These are phyloP conservation scores for Boletellus sp. DNA, from an alignment of 768 basidiomycete genomes.

Conservation along the genomic window DNA sequence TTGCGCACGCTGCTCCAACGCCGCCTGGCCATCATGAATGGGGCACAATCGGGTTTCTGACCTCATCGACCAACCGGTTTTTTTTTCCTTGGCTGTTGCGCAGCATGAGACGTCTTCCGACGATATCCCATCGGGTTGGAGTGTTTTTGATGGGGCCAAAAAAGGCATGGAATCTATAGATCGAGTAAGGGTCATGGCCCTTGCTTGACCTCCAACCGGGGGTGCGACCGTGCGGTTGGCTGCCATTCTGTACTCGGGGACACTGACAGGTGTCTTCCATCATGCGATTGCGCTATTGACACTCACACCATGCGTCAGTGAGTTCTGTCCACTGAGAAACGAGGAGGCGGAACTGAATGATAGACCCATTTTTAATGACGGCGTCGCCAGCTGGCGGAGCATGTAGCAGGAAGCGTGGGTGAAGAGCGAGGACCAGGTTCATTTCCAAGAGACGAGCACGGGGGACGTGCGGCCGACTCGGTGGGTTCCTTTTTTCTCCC, in stretches of 20 bases:
- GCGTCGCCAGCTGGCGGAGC: background rate
- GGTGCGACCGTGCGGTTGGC: background rate
- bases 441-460: background rate
- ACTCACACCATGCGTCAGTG: background rate
- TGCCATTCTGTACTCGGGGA: background rate
- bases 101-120: conserved; percentile 4
- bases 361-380: background rate
- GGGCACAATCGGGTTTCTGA: background rate
- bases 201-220: background rate
- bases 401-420: background rate
- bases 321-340: background rate
- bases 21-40: background rate
- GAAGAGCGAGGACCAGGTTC: background rate
- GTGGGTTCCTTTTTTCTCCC: background rate
- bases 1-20: background rate
- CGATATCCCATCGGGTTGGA: background rate
- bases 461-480: background rate
- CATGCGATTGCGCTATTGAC: background rate
- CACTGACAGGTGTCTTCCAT: conserved; percentile 5
- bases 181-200: background rate
- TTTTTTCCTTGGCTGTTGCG: background rate
- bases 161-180: conserved; percentile 5
- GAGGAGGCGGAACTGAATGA: background rate
- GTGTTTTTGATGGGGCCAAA: background rate
- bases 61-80: conserved; percentile 3